Evolutionary conservation across 1,139 yeast species (phyloP).

Genomic region (Candida sp.): DNA sequence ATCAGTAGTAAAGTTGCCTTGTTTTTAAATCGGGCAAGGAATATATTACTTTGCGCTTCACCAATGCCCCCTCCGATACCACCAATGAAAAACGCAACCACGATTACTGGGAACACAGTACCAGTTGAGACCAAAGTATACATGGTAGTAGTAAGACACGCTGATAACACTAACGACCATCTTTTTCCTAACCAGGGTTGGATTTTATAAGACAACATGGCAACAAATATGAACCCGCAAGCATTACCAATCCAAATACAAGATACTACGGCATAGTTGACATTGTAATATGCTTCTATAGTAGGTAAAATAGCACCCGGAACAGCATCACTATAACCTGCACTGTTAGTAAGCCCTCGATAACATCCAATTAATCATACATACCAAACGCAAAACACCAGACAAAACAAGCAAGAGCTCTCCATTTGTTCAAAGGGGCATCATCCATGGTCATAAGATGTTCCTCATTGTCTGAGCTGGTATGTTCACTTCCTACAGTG

Average conservation of each 20-base stretch:
- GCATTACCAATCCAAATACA: slow-evolving; percentile 46
- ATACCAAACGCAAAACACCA: slow-evolving; percentile 28
- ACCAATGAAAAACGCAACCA: slow-evolving; percentile 52
- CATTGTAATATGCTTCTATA: slow-evolving; percentile 32
- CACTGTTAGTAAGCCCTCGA: no score
- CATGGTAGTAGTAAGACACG: slow-evolving; percentile 30
- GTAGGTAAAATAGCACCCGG: slow-evolving; percentile 48
- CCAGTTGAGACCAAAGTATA: slow-evolving; percentile 40
- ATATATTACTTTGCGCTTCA: slow-evolving; percentile 56
- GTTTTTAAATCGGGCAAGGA: slow-evolving; percentile 46
- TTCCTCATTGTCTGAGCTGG: neutral
- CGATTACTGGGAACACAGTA: slow-evolving; percentile 36
- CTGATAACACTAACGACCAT: slow-evolving; percentile 35
- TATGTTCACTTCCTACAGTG: neutral
- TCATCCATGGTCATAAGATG: neutral
- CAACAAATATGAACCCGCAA: slow-evolving; percentile 40
- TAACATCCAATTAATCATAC: no score
- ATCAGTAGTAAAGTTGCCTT: slow-evolving; percentile 49
- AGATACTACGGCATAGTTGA: slow-evolving; percentile 38
- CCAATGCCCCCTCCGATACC: slow-evolving; percentile 58
- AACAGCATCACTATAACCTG: slow-evolving; percentile 42
- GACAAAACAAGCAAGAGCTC: slow-evolving; percentile 28
- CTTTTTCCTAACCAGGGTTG: slow-evolving; percentile 40
- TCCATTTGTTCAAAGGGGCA: slow-evolving; percentile 23
- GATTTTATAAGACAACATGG: slow-evolving; percentile 34